These are phyloP conservation scores for Globisporangium middletonii DNA, from an alignment of 352 stramenopile genomes.

Conservation along the genomic window DNA sequence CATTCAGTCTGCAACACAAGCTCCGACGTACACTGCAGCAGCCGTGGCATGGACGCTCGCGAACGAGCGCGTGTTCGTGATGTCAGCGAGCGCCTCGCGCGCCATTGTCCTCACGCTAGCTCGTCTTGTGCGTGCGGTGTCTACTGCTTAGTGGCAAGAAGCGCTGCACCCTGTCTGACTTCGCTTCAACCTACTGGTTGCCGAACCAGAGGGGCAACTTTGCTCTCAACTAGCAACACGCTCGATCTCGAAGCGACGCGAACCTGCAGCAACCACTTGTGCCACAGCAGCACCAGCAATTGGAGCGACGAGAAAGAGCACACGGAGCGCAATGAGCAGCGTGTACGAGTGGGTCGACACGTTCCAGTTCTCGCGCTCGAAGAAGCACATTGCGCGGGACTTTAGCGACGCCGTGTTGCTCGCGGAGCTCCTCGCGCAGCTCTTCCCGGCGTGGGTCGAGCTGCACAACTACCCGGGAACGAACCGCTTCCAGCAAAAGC, in stretches of 20 bases:
- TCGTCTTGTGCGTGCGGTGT: not conserved
- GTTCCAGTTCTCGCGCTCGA: conserved; percentile 37
- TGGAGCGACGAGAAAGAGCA: no score
- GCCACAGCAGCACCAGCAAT: not conserved
- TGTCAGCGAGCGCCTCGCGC: conserved; percentile 1
- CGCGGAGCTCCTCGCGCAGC: conserved; percentile 41
- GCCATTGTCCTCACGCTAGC: not conserved
- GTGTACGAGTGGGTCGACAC: conserved; percentile 35
- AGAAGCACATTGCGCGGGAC: conserved; percentile 32
- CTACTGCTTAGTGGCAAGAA: not conserved
- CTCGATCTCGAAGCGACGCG: not conserved
- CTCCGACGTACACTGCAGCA: not conserved
- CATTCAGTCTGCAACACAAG: not conserved
- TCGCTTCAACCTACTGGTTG: no score
- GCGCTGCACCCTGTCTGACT: no score
- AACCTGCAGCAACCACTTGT: not conserved
- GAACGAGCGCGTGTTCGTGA: conserved; percentile 4
- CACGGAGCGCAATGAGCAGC: conserved; percentile 16
- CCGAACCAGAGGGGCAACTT: conserved; percentile 2
- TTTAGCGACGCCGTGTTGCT: conserved; percentile 52
- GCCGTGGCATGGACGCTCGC: no score
- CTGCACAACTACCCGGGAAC: conserved; percentile 42
- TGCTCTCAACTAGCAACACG: not conserved
- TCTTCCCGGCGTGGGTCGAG: conserved; percentile 38
- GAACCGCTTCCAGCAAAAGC: conserved; percentile 38